Conservation (phyloP, 768 basidiomycete genomes). For the Tulasnella sp. region DNA sequence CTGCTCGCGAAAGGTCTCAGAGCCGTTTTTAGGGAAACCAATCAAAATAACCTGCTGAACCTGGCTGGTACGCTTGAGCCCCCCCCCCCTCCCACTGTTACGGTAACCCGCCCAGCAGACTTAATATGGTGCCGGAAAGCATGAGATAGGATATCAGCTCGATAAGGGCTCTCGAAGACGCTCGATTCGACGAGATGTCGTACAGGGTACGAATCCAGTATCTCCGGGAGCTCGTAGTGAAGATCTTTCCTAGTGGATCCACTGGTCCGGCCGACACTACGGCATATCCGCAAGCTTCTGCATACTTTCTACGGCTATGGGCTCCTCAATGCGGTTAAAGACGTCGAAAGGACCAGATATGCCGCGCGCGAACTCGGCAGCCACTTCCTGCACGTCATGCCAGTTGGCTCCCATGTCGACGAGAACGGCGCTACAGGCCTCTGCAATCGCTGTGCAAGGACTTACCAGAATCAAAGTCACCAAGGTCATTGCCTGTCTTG, state of each 20-base stretch:
- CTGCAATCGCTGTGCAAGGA: slow-evolving; percentile 1
- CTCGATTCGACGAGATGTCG: neutral
- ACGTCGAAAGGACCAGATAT: neutral
- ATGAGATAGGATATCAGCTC: neutral
- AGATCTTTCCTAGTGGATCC: neutral
- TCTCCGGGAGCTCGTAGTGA: neutral
- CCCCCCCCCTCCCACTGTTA: neutral
- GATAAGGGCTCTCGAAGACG: neutral
- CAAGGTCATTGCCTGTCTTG: slow-evolving; percentile 4
- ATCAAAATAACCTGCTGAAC: neutral
- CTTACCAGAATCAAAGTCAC: neutral
- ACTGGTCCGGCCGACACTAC: neutral
- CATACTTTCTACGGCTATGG: neutral
- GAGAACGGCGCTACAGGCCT: neutral
- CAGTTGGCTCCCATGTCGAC: neutral
- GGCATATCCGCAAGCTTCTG: neutral
- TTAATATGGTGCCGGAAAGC: neutral
- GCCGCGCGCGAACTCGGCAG: neutral
- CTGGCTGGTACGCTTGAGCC: neutral
- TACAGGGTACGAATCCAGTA: neutral
- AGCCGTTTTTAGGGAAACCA: too few species aligned
- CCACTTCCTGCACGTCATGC: neutral
- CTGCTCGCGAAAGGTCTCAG: too few species aligned
- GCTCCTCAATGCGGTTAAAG: neutral
- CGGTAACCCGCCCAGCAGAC: neutral